phyloP scores from a whole-genome alignment of 1,284 basidiomycete species.

The Omphalotus olearius region DNA sequence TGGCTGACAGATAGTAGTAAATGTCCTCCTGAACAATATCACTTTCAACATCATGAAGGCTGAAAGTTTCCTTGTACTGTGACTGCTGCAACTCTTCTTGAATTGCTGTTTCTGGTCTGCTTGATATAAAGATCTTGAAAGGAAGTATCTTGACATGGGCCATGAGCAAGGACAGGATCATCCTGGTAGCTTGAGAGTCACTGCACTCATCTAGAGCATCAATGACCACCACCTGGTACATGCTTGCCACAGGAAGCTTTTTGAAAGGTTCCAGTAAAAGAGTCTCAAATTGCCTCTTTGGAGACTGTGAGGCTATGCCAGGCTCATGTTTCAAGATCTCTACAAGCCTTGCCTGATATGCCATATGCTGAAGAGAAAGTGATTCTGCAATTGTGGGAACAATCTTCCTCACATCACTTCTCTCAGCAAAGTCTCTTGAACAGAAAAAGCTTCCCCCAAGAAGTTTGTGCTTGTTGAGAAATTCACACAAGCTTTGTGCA shows the following conservation, averaged over 20 bases:
- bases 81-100: too few species aligned
- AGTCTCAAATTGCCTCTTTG: not conserved
- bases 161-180: too few species aligned
- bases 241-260: too few species aligned
- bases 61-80: not conserved
- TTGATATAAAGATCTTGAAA: too few species aligned
- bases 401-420: not conserved
- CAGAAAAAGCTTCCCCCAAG: conserved; percentile 10
- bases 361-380: not conserved
- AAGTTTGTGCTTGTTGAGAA: not conserved
- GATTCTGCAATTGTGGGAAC: conserved; percentile 5
- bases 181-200: not conserved
- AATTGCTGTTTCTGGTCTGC: too few species aligned
- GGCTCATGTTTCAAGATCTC: not conserved
- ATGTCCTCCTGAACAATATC: conserved; percentile 17
- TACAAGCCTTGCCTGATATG: not conserved
- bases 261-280: not conserved
- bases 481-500: not conserved
- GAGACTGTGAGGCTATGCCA: not conserved
- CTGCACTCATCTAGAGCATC: conserved; percentile 1
- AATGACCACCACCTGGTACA: not conserved
- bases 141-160: too few species aligned
- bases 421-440: conserved; percentile 1
- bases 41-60: conserved; percentile 19
- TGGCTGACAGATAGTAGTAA: conserved; percentile 9